Evolutionary conservation across 306 rosid genomes (phyloP), one percentile per base, ranked within the genome.

Genomic region (Medicago ruthenica): DNA sequence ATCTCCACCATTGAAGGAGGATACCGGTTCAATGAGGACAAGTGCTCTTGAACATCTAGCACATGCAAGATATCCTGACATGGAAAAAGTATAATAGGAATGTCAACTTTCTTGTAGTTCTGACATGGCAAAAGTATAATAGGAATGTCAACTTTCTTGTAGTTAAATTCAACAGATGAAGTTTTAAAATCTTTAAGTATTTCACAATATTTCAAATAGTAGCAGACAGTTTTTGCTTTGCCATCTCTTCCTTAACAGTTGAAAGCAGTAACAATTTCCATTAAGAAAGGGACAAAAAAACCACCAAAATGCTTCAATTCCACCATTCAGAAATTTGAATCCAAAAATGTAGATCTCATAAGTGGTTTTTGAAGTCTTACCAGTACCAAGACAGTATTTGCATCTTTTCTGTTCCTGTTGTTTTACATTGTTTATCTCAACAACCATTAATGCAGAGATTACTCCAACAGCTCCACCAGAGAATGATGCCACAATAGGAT

Each of bases 381-480:
- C 98, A 70, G 98, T 95, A 44, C 98, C 98, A 76, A 90, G 89
- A 85, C 98, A 95, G 78, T 95, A 95, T 82, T 92, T 95, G 84
- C 98, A 95, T 86, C 98, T 86, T 82, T 95, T 95, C 62, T 89
- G 93, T 87, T 95, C 98, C 87, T 95, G 98, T 81, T 73, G 96
- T 70, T 92, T 92, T 58, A 92, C 98, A 73, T 95, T 95, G 90
- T 95, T 95, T 70, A 90, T 88, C 87, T 95, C 98, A 78, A 95
- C 97, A n/a, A 95, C 88, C 97, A 95, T 95, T 69, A 95, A 71
- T 63, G 98, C 96, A 2, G 98, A 95, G 71, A 95, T 90, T 67
- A 95, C 98, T 39, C 98, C 98, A 47, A 92, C 98, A 54, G 98
- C 97, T 78, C 98, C 98, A 76, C 98, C 98, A 12, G 97, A 95